phyloP scores from a whole-genome alignment of 805 yeast genomes.

The Torulaspora franciscae region DNA sequence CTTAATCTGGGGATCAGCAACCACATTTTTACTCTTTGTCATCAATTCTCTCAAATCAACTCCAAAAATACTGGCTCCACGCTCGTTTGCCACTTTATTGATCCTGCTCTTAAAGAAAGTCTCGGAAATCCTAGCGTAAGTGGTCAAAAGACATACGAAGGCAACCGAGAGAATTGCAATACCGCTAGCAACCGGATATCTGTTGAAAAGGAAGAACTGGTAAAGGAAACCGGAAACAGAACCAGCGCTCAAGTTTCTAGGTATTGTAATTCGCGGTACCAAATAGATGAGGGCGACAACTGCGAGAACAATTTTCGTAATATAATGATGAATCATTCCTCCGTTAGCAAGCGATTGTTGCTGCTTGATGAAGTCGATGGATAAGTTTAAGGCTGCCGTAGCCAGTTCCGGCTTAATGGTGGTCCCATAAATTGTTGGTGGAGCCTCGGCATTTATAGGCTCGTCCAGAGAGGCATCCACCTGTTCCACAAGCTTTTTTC shows the following conservation, averaged over 20 bases:
- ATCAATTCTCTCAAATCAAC: slow-evolving; percentile 36
- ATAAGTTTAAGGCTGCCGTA: slow-evolving; percentile 55
- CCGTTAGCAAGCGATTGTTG: slow-evolving; percentile 45
- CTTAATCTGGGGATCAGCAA: slow-evolving; percentile 38
- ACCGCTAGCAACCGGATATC: slow-evolving; percentile 11
- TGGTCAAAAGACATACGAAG: slow-evolving; percentile 37
- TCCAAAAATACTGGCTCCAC: slow-evolving; percentile 45
- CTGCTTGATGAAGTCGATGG: slow-evolving; percentile 53
- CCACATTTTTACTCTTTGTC: slow-evolving; percentile 18
- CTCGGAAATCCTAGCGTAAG: slow-evolving; percentile 43
- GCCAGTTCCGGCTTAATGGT: slow-evolving; percentile 52
- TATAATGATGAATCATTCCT: slow-evolving; percentile 44
- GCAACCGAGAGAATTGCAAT: slow-evolving; percentile 26
- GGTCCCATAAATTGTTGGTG: slow-evolving; percentile 49
- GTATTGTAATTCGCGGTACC: slow-evolving; percentile 20
- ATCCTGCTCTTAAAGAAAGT: slow-evolving; percentile 42
- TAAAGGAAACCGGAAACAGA: slow-evolving; percentile 23
- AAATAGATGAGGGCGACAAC: slow-evolving; percentile 21
- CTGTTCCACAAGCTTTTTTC: slow-evolving; percentile 35
- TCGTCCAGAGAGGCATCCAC: slow-evolving; percentile 47
- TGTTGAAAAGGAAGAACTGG: slow-evolving; percentile 26
- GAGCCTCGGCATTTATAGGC: slow-evolving; percentile 50
- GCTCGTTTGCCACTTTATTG: slow-evolving; percentile 35
- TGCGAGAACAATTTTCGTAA: slow-evolving; percentile 32
- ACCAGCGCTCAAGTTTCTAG: slow-evolving; percentile 14